A percentile compares a stretch with the other conserved stretches of the same genome.
Evolutionary conservation across 2,329 filamentous ascomycete genomes (phyloP).

Genomic region (Talaromyces sp.): DNA sequence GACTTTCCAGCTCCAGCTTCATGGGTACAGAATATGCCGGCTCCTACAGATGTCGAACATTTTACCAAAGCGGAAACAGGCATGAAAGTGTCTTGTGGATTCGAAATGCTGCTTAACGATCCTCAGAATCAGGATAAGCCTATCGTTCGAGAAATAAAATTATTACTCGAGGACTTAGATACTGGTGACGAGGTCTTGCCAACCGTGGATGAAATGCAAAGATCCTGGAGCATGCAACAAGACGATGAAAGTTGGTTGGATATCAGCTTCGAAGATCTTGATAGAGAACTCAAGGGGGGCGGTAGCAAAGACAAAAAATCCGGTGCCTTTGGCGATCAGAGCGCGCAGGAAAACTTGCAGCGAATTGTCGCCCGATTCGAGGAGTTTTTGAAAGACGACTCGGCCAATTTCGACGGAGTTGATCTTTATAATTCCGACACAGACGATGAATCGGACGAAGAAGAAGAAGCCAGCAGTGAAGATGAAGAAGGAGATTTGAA

Average conservation of each 20-base stretch:
- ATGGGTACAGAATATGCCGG: slow-evolving; percentile 48
- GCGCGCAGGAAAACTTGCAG: slow-evolving; percentile 59
- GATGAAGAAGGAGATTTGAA: slow-evolving; percentile 71
- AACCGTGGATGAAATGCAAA: slow-evolving; percentile 64
- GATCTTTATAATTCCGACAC: slow-evolving; percentile 59
- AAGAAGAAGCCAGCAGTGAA: slow-evolving; percentile 54
- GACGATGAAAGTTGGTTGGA: slow-evolving; percentile 91
- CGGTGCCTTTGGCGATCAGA: slow-evolving; percentile 45
- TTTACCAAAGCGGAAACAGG: slow-evolving; percentile 60
- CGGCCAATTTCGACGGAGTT: slow-evolving; percentile 74
- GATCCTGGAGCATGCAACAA: slow-evolving; percentile 63
- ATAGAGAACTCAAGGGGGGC: slow-evolving; percentile 67
- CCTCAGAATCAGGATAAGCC: slow-evolving; percentile 66
- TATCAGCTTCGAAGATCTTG: slow-evolving; percentile 86
- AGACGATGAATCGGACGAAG: slow-evolving; percentile 49
- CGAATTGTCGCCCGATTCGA: slow-evolving; percentile 96
- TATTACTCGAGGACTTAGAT: slow-evolving; percentile 71
- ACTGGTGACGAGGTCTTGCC: slow-evolving; percentile 71
- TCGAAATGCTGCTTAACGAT: slow-evolving; percentile 77
- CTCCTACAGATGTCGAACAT: slow-evolving; percentile 44
- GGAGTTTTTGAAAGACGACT: slow-evolving; percentile 81
- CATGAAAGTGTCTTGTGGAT: slow-evolving; percentile 86
- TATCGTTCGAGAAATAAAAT: slow-evolving; percentile 68
- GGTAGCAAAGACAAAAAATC: slow-evolving; percentile 34
- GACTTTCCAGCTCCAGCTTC: slow-evolving; percentile 65